phyloP scores from a whole-genome alignment of 1,284 basidiomycete genomes.

The Acaromyces ingoldii region DNA sequence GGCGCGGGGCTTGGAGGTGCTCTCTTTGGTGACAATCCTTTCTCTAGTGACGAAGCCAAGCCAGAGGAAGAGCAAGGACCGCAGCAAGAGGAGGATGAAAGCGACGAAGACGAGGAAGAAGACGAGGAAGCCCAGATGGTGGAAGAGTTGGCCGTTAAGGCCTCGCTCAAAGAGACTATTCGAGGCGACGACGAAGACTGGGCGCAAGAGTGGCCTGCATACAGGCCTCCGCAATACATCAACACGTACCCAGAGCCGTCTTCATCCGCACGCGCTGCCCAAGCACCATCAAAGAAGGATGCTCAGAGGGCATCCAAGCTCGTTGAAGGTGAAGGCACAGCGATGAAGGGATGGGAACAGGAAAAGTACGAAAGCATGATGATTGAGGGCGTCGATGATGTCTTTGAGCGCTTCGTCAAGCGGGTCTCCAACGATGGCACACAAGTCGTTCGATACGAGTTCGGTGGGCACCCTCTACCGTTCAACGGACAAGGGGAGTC shows the following conservation, averaged over 20 bases:
- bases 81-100: slow-evolving; percentile 12
- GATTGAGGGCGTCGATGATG: slow-evolving; percentile 39
- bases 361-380: slow-evolving; percentile 46
- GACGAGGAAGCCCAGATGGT: slow-evolving; percentile 38
- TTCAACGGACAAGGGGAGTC: slow-evolving; percentile 32
- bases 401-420: slow-evolving; percentile 44
- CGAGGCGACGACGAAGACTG: slow-evolving; percentile 21
- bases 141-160: slow-evolving; percentile 48
- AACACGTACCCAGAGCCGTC: slow-evolving; percentile 46
- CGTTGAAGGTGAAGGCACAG: slow-evolving; percentile 19
- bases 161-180: slow-evolving; percentile 21
- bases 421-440: slow-evolving; percentile 32
- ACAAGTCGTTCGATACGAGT: slow-evolving; percentile 49
- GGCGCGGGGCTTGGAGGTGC: slow-evolving; percentile 16
- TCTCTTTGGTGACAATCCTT: slow-evolving; percentile 40
- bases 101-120: slow-evolving; percentile 15
- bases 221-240: slow-evolving; percentile 35
- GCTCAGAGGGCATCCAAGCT: slow-evolving; percentile 3
- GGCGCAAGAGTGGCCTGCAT: slow-evolving; percentile 23
- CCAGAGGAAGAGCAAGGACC: neutral
- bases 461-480: slow-evolving; percentile 37
- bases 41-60: slow-evolving; percentile 7
- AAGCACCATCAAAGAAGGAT: slow-evolving; percentile 16
- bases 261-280: slow-evolving; percentile 20
- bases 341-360: slow-evolving; percentile 25